Evolutionary conservation across 352 stramenopile species (phyloP).

Genomic region (Paralagenidium karlingii): DNA sequence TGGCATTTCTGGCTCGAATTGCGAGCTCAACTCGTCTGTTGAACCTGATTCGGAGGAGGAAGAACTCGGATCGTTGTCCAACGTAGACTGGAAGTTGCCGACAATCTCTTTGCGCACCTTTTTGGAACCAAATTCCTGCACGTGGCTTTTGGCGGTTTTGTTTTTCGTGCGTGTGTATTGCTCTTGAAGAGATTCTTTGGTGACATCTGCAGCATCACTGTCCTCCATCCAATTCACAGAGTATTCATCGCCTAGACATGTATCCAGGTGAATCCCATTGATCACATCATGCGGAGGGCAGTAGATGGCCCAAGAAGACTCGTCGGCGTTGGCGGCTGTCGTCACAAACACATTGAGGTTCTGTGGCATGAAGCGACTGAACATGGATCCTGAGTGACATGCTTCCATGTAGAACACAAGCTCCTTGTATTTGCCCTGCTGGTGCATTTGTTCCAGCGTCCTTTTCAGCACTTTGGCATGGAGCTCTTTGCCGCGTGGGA

Average conservation of each 20-base stretch:
- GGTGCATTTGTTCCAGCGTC: constrained; percentile 70
- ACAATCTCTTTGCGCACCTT: constrained; percentile 60
- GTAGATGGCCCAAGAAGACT: constrained; percentile 85
- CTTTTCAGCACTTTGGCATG: constrained; percentile 46
- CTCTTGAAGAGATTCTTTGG: constrained; percentile 56
- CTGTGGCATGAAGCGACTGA: constrained; percentile 52
- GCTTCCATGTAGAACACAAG: constrained; percentile 88
- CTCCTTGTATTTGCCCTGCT: constrained; percentile 81
- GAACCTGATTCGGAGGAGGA: not conserved
- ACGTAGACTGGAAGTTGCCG: constrained; percentile 73
- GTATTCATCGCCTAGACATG: constrained; percentile 82
- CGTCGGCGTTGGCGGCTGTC: constrained; percentile 77
- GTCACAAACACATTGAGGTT: constrained; percentile 83
- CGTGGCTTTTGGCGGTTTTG: constrained; percentile 73
- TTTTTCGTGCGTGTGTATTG: constrained; percentile 67
- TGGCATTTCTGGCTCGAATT: constrained; percentile 1
- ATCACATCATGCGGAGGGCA: constrained; percentile 72
- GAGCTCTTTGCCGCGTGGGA: constrained; percentile 62
- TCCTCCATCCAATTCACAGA: constrained; percentile 89
- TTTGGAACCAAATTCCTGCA: constrained; percentile 51
- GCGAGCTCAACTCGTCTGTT: constrained; percentile 8
- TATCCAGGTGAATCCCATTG: constrained; percentile 49
- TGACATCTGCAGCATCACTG: constrained; percentile 71
- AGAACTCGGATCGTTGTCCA: constrained; percentile 22
- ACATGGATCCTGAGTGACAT: constrained; percentile 88